Evolutionary conservation across 306 rosid species (phyloP), one percentile per base, ranked within the genome.

Genomic region (Alnus glutinosa): DNA sequence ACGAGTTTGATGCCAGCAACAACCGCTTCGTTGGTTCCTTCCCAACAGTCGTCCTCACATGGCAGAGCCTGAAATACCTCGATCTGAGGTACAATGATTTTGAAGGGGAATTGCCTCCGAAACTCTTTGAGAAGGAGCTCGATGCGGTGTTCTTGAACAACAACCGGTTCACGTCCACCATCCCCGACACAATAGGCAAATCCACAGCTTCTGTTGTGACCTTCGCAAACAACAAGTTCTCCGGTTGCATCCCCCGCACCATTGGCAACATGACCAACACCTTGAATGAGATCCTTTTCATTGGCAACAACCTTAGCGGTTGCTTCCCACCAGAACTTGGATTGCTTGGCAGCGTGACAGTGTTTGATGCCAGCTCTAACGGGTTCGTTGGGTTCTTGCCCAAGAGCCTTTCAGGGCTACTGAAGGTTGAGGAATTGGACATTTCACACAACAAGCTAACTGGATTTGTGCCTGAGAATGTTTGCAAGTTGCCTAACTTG

Each of bases 261-360:
- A 77, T 94, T 11, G 93, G 90, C 19, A 72, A 86, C 52, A 89
- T 92, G 94, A 42, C 1, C 36, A 83, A 88, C 71, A 55, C 49
- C 8, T 55, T 92, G 90, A 86, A 92, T 51, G 93, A 92, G 83
- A 18, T 92, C 9, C 2, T 94, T 0, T 87, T 94, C 75, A 1
- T 79, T 61, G 86, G 90, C 4, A 94, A 92, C 69, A 59, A 5
- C 2, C 80, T 94, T 1, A 32, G 79, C 5, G 98, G 98, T 19
- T 94, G 97, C 70, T 66, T 90, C 30, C 97, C 97, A 4, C 68
- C 30, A n/a, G 97, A 92, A 82, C 49, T 94, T 78, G 92, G 93
- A 12, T 1, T 71, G 61, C 76, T 94, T 2, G 76, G 28, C 5
- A 75, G 81, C 5, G 8, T 84, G 10, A 83, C 62, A 0, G 71